Base-by-base conservation (phyloP, 306 rosid species). In the Dalbergia cochinchinensis region DNA sequence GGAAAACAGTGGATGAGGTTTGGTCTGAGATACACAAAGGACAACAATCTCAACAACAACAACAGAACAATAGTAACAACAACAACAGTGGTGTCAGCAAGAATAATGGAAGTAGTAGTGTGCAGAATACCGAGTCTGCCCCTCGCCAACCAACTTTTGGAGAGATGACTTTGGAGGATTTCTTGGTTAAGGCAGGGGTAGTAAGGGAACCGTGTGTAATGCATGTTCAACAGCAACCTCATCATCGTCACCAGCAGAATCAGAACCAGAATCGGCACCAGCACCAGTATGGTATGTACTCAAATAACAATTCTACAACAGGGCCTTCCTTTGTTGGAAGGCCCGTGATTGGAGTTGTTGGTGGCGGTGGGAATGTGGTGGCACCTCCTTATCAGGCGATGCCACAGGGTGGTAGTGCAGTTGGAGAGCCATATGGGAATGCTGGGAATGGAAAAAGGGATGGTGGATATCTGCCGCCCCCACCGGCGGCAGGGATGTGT, bases 91-190 rank as follows among this genome's bases (percentile, higher is more conserved):
- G 47, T 42, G 47, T 42, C 3, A 8, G 47, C 10, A 0, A 42
- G 9, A 42, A 42, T 7, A 42, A 42, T 42, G 11, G 11, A 5
- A 69, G 37, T 11, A 79, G 44, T 6, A 67, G 57, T 54, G 62
- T 75, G 16, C 90, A 67, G 13, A 88, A 80, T 37, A 1, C 92
- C 16, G 93, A 89, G n/a, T 62, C 86, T 57, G 82, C 88, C 45
- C 66, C 89, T 51, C 90, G 97, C 59, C 98, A 91, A 78, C 91
- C 92, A 0, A 95, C 99, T 19, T 95, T 92, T 15, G 94, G 94
- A 10, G 98, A 91, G 85, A 91, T 95, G 98, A 95, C 99, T 4
- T 63, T 95, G 85, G 99, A 95, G 85, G 99, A 92, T 81, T 95
- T 95, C 78, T 83, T 95, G 82, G 73, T 92, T 15, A 95, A 90